phyloP scores from a whole-genome alignment of 176 grass and related monocot species.

The Oryza meyeriana region DNA sequence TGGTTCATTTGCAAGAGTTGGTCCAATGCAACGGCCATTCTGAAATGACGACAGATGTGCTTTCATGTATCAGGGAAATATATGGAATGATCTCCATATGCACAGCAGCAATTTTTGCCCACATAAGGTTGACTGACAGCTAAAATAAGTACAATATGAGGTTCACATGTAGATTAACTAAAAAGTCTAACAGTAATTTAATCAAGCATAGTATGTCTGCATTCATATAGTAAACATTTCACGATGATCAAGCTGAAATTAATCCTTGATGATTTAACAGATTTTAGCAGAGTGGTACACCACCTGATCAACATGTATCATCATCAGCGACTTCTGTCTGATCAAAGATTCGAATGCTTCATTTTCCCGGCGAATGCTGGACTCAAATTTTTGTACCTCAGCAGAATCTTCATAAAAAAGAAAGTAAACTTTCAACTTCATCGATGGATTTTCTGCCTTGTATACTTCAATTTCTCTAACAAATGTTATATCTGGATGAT shows the following conservation, averaged over 20 bases:
- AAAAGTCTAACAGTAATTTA: neutral
- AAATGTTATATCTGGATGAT: conserved; percentile 95
- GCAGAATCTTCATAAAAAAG: conserved; percentile 95
- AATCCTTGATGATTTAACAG: neutral
- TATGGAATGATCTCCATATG: neutral
- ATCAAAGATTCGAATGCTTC: conserved; percentile 93
- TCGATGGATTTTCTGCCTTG: conserved; percentile 76
- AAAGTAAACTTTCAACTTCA: conserved; percentile 81
- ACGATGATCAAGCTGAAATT: conserved; percentile 3
- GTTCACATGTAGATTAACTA: neutral
- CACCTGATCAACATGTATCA: conserved; percentile 94
- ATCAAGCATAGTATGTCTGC: neutral
- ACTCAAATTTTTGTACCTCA: conserved; percentile 86
- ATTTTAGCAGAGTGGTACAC: conserved; percentile 20
- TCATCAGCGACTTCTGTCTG: conserved; percentile 92
- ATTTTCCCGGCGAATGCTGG: conserved; percentile 87
- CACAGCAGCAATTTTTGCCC: conserved; percentile 5
- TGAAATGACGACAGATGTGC: conserved; percentile 33
- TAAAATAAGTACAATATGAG: conserved; percentile 10
- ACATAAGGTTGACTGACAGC: neutral
- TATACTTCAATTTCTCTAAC: conserved; percentile 94
- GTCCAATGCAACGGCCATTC: conserved; percentile 82
- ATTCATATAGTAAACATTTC: conserved; percentile 21
- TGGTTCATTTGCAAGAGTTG: conserved; percentile 57
- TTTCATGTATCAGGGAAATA: conserved; percentile 1